phyloP scores from a whole-genome alignment of 371 early-diverging fungal species.

The Apophysomyces trapeziformis region DNA sequence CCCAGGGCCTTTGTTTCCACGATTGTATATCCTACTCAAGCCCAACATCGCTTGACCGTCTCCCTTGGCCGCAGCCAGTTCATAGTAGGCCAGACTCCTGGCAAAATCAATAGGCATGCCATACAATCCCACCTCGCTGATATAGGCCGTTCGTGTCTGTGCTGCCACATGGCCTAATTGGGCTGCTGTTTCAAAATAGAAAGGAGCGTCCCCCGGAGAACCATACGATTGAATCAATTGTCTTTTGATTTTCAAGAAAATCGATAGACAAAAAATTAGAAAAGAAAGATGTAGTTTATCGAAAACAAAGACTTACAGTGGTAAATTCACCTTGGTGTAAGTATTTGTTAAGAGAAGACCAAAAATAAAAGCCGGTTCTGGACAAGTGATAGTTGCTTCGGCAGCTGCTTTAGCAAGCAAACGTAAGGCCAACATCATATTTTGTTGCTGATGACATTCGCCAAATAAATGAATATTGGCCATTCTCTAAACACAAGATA shows the following conservation, averaged over 20 bases:
- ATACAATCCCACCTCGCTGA: constrained; percentile 36
- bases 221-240: constrained; percentile 26
- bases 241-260: constrained; percentile 28
- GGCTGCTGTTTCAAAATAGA: constrained; percentile 39
- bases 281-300: background rate
- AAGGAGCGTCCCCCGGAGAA: constrained; percentile 32
- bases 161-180: constrained; percentile 37
- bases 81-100: constrained; percentile 33
- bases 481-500: constrained; percentile 4
- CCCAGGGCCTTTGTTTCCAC: constrained; percentile 38
- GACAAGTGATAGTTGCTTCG: constrained; percentile 15
- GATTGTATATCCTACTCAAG: constrained; percentile 38
- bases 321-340: constrained; percentile 25
- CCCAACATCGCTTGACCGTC: constrained; percentile 38
- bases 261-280: background rate
- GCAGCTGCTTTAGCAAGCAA: constrained; percentile 24
- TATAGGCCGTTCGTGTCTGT: constrained; percentile 31
- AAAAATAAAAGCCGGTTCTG: constrained; percentile 26
- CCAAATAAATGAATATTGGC: constrained; percentile 24
- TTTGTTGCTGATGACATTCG: constrained; percentile 24
- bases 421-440: constrained; percentile 18
- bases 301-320: constrained; percentile 9
- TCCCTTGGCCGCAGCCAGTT: constrained; percentile 30
- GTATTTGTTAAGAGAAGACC: constrained; percentile 25
- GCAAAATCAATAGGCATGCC: constrained; percentile 29